Percentiles rank a stretch among this genome's conserved stretches.
phyloP scores from a whole-genome alignment of 1,139 yeast genomes.

The Blastobotrys petasosporus region DNA sequence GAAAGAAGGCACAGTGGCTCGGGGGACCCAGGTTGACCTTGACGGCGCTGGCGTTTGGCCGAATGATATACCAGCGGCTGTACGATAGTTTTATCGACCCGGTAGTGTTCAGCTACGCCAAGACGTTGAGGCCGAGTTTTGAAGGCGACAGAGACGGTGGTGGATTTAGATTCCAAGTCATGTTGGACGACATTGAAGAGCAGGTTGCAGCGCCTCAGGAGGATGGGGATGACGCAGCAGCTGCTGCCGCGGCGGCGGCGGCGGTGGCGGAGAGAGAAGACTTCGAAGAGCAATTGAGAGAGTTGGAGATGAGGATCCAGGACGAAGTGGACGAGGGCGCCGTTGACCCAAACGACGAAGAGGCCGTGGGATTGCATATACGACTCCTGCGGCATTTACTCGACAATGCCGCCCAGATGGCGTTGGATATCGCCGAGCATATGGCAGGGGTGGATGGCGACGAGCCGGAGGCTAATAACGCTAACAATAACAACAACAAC shows the following conservation, averaged over 20 bases:
- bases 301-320: too few relatives aligned
- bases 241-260: background rate
- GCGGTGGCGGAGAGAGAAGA: background rate
- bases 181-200: too few relatives aligned
- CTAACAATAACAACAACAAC: too few relatives aligned
- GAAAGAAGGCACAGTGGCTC: slow-evolving; percentile 16
- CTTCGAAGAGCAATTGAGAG: background rate
- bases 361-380: too few relatives aligned
- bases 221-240: background rate
- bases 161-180: too few relatives aligned
- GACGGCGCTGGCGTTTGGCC: slow-evolving; percentile 21
- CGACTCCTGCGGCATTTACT: too few relatives aligned
- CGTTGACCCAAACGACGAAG: background rate
- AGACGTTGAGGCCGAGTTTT: background rate
- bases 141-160: background rate
- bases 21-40: slow-evolving; percentile 24
- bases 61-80: slow-evolving; percentile 22
- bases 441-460: too few relatives aligned
- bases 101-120: slow-evolving; percentile 23
- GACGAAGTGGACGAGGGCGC: background rate
- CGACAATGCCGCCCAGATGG: too few relatives aligned
- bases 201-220: background rate
- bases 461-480: too few relatives aligned
- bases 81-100: slow-evolving; percentile 27
- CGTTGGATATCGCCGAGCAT: too few relatives aligned